These are phyloP conservation scores for Fusarium nygamai DNA, from an alignment of 2,329 filamentous ascomycete species.

Conservation along the genomic window DNA sequence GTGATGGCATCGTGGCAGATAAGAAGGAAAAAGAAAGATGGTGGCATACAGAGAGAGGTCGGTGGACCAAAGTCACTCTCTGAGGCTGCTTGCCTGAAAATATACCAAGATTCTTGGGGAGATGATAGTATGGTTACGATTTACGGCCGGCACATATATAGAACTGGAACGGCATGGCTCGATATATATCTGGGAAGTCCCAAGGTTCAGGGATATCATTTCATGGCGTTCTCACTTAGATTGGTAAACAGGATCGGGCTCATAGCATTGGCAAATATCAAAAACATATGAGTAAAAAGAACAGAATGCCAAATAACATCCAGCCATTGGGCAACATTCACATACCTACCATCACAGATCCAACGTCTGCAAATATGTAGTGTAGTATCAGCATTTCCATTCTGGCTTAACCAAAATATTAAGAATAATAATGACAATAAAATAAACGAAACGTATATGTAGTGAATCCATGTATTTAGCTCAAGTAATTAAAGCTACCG, in stretches of 20 bases:
- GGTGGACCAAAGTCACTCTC: constrained; percentile 51
- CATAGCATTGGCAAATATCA: not conserved
- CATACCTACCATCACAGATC: not conserved
- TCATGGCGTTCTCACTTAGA: constrained; percentile 15
- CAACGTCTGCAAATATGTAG: not conserved
- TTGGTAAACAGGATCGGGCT: not conserved
- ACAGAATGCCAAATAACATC: not conserved
- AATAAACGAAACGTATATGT: not conserved
- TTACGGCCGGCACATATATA: constrained; percentile 24
- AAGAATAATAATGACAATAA: not conserved
- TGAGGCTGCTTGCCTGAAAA: not conserved
- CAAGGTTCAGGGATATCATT: not conserved
- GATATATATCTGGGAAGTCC: not conserved
- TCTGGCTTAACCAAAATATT: not conserved
- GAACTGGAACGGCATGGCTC: not conserved
- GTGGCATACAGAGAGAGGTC: constrained; percentile 61
- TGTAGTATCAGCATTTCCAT: not conserved
- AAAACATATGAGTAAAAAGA: not conserved
- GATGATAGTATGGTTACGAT: constrained; percentile 18
- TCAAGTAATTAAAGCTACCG: not conserved
- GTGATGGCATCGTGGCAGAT: constrained; percentile 51
- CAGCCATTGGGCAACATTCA: not conserved
- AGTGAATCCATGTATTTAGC: not conserved
- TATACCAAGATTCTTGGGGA: not conserved
- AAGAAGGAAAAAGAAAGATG: constrained; percentile 60